Conservation (phyloP, 2,329 filamentous ascomycete genomes). For the Verticillium albo-atrum region DNA sequence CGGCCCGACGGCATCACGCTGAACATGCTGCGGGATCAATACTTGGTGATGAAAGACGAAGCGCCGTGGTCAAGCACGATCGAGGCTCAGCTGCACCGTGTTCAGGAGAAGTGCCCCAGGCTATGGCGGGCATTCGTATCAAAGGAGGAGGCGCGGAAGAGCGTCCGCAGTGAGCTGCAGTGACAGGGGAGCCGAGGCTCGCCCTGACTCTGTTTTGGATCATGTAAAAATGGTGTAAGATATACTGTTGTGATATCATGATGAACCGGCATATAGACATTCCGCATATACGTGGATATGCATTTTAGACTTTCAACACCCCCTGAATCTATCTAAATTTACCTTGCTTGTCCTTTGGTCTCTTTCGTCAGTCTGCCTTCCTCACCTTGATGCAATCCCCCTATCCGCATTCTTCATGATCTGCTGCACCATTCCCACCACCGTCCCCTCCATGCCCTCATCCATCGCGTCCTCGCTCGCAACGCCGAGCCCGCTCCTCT, state of each 20-base stretch:
- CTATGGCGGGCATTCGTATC: conserved; percentile 33
- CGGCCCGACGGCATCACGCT: conserved; percentile 41
- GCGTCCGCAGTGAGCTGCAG: background rate
- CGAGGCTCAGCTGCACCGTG: conserved; percentile 20
- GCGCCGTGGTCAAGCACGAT: conserved; percentile 38
- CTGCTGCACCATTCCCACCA: conserved; percentile 11
- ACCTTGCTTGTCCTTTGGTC: no score
- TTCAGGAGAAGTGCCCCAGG: conserved; percentile 27
- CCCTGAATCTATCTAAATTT: background rate
- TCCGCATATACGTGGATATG: background rate
- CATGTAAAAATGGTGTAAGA: background rate
- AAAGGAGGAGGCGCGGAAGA: background rate
- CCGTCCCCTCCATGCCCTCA: conserved; percentile 15
- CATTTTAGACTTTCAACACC: background rate
- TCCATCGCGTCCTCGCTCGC: conserved; percentile 17
- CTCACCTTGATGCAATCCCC: background rate
- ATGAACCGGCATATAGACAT: background rate
- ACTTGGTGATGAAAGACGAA: conserved; percentile 43
- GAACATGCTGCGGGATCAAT: conserved; percentile 43
- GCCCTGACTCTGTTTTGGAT: background rate
- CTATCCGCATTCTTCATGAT: background rate
- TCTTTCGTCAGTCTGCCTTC: background rate
- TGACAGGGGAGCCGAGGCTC: background rate
- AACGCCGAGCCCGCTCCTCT: conserved; percentile 17
- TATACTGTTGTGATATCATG: background rate